Conservation (phyloP, 345 rosid species). For the Populus alba region DNA sequence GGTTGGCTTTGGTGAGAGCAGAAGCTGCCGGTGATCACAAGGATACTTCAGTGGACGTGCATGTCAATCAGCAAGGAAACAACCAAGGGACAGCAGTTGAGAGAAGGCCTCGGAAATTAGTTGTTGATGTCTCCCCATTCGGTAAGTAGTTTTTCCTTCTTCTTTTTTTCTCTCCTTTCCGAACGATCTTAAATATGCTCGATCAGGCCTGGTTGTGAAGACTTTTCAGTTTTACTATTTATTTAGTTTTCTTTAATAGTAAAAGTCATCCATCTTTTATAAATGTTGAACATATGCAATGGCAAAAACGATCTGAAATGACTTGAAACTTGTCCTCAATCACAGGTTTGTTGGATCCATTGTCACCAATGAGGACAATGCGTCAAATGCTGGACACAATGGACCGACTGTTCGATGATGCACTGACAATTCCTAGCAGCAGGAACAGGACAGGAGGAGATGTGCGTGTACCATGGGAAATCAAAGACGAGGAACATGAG, state of each 20-base stretch:
- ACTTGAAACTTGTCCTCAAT: not conserved
- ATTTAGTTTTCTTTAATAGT: not conserved
- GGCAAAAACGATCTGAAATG: not conserved
- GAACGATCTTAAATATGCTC: no score
- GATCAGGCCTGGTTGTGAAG: not conserved
- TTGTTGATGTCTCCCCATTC: constrained; percentile 57
- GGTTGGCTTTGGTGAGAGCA: constrained; percentile 33
- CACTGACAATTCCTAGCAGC: constrained; percentile 33
- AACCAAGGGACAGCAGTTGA: constrained; percentile 42
- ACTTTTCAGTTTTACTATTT: not conserved
- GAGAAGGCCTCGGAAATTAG: constrained; percentile 42
- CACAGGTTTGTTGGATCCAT: constrained; percentile 59
- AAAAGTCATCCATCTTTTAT: not conserved
- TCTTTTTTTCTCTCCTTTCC: no score
- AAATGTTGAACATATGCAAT: not conserved
- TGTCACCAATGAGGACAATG: constrained; percentile 75
- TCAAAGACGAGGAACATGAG: constrained; percentile 70
- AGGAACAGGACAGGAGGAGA: constrained; percentile 34
- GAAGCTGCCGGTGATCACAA: constrained; percentile 35
- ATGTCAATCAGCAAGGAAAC: constrained; percentile 28
- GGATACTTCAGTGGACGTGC: constrained; percentile 54
- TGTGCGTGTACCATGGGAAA: constrained; percentile 73
- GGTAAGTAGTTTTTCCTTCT: constrained; percentile 37
- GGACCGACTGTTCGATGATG: constrained; percentile 67
- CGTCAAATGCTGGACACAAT: constrained; percentile 74